These are phyloP conservation scores for Hamiltosporidium tvaerminnensis DNA, from an alignment of 371 early-diverging fungal species.

Conservation along the genomic window DNA sequence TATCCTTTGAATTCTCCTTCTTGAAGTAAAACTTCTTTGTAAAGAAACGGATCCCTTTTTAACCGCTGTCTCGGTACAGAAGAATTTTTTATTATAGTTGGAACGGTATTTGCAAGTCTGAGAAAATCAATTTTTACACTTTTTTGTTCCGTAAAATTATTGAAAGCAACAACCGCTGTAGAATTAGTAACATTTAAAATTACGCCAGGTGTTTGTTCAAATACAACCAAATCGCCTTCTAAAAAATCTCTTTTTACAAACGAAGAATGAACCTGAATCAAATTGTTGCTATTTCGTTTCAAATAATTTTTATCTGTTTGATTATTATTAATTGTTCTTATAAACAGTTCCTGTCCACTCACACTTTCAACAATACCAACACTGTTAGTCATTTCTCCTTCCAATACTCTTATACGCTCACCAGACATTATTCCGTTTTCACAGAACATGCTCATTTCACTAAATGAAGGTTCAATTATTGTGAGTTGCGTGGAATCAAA, in stretches of 20 bases:
- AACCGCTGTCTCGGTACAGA: too few species aligned
- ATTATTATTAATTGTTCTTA: too few species aligned
- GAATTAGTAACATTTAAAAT: constrained; percentile 13
- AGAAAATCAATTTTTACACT: constrained; percentile 1
- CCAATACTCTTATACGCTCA: constrained; percentile 40
- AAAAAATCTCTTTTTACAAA: too few species aligned
- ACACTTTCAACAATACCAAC: constrained; percentile 27
- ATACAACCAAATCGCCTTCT: neutral
- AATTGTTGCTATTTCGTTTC: too few species aligned
- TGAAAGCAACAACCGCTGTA: constrained; percentile 8
- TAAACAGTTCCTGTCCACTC: too few species aligned
- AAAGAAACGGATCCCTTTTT: constrained; percentile 42
- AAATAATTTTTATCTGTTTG: too few species aligned
- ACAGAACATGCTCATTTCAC: constrained; percentile 3
- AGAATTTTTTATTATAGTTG: too few species aligned
- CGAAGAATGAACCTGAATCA: too few species aligned
- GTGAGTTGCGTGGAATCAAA: constrained; percentile 20
- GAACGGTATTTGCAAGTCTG: neutral
- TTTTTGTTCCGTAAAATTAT: constrained; percentile 43
- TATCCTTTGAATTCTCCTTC: constrained; percentile 51
- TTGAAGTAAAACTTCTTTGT: constrained; percentile 42
- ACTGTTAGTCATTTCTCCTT: constrained; percentile 43
- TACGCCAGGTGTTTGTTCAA: neutral
- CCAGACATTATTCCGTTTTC: constrained; percentile 10
- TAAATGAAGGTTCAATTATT: constrained; percentile 22